Evolutionary conservation across 352 stramenopile genomes (phyloP), one percentile per base, ranked within the genome.

Genomic region (Pythium monospermum): DNA sequence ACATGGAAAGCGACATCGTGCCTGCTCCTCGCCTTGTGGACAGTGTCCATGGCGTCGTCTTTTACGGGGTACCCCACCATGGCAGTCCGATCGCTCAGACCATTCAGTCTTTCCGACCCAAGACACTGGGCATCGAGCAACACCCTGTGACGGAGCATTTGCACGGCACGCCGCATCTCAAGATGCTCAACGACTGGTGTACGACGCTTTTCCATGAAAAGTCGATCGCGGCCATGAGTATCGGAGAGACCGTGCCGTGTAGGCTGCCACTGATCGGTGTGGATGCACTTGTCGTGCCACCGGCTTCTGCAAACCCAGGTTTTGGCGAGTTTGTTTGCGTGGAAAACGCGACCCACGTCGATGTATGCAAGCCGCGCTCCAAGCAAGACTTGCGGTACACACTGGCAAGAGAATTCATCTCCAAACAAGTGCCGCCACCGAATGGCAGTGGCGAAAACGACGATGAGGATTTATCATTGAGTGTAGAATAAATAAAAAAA

Each of bases 161-260:
- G 36, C 77, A 90, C 40, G 82, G 81, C 45, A 89, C 82, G 13
- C 77, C 82, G 16, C 76, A 87, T 43, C 60, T 87, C 1, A 64
- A 86, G 53, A 78, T 88, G 66, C 71, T 93, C 16, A 93, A 93
- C 57, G 77, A 87, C 31, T 88, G 76, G 72, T 91, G 78, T 52
- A 55, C 60, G 0, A 26, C 68, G 21, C 59, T 87, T 1, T 85
- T 85, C 23, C 43, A 76, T 7, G 60, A 73, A 35, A 76, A 79
- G 35, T 46, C 45, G 10, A 85, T 91, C 18, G 48, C 71, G 1
- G 66, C 79, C 1, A 57, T 93, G 28, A 91, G 78, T 48, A 66
- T 93, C 19, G 73, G 79, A 7, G 82, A 93, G 53, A 76, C 59
- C 15, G 40, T 73, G 23, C 79, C 82, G 5, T 89, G 83, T 38